phyloP scores from a whole-genome alignment of 192 early-diverging fungal genomes.

The Coemansia sp. region DNA sequence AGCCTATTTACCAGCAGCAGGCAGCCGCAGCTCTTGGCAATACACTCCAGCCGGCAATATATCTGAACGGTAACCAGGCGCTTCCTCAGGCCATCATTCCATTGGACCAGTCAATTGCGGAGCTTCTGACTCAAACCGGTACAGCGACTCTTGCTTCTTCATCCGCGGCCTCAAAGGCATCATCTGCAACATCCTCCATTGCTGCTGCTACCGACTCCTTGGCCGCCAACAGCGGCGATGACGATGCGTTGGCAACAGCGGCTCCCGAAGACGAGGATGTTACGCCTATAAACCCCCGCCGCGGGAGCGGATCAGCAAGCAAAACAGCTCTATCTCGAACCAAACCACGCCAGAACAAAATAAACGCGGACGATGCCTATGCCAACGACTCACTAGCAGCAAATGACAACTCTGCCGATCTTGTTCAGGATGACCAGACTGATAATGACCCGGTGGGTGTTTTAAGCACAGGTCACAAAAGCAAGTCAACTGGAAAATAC shows the following conservation, averaged over 20 bases:
- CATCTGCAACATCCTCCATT: neutral
- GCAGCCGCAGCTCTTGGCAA: constrained; percentile 9
- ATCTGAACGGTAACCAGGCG: neutral
- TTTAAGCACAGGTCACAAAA: constrained; percentile 2
- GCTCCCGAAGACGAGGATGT: constrained; percentile 5
- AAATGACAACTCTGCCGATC: neutral
- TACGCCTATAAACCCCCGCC: neutral
- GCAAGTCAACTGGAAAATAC: neutral
- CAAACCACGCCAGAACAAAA: constrained; percentile 4
- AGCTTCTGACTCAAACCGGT: constrained; percentile 10
- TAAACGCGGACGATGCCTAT: neutral
- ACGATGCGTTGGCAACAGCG: neutral
- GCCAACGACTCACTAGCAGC: neutral
- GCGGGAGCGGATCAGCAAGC: neutral
- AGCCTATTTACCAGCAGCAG: constrained; percentile 16
- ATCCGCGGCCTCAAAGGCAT: neutral
- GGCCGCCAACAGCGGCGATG: neutral
- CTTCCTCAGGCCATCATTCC: constrained; percentile 16
- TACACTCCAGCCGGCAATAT: constrained; percentile 5
- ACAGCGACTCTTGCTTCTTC: too few species aligned
- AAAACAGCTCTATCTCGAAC: neutral
- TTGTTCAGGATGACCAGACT: neutral
- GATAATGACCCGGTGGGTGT: neutral
- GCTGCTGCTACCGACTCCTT: neutral
- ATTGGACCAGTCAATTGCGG: constrained; percentile 14